Conservation (phyloP, 2,329 filamentous ascomycete genomes). For the Botryotinia convoluta region DNA sequence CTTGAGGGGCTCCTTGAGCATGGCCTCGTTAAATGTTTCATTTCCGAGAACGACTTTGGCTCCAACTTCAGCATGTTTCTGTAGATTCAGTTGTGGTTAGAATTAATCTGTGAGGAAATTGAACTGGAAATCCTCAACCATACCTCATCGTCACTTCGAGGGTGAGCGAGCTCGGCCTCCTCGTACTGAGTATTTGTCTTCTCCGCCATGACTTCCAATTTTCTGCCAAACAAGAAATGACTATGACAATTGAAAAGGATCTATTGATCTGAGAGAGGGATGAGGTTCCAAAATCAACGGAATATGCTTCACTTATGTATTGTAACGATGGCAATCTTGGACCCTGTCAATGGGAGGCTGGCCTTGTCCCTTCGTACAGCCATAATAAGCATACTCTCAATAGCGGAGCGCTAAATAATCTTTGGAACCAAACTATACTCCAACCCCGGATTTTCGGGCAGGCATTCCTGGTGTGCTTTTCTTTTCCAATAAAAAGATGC, state of each 20-base stretch:
- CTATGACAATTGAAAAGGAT: neutral
- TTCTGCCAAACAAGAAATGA: neutral
- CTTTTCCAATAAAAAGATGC: constrained; percentile 5
- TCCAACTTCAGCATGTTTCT: constrained; percentile 37
- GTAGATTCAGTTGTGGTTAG: neutral
- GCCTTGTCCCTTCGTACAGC: constrained; percentile 3
- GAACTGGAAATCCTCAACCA: neutral
- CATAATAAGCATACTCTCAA: neutral
- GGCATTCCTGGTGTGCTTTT: constrained; percentile 7
- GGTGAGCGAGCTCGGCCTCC: neutral
- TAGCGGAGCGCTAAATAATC: neutral
- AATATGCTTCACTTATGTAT: constrained; percentile 15
- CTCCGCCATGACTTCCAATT: constrained; percentile 8
- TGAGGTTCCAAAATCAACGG: neutral
- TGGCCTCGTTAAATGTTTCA: constrained; percentile 54
- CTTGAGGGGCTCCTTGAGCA: constrained; percentile 50
- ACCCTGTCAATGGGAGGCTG: constrained; percentile 7
- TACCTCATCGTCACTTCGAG: constrained; percentile 23
- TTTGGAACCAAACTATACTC: constrained; percentile 5
- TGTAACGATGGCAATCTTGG: neutral
- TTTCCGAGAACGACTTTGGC: constrained; percentile 49
- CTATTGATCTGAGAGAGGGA: neutral
- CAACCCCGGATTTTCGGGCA: constrained; percentile 20
- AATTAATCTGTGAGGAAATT: neutral
- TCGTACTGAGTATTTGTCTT: neutral